A percentile compares a stretch with the other conserved stretches of the same genome.
These are phyloP conservation scores for Mrakia gelida DNA, from an alignment of 768 basidiomycete genomes.

Conservation along the genomic window DNA sequence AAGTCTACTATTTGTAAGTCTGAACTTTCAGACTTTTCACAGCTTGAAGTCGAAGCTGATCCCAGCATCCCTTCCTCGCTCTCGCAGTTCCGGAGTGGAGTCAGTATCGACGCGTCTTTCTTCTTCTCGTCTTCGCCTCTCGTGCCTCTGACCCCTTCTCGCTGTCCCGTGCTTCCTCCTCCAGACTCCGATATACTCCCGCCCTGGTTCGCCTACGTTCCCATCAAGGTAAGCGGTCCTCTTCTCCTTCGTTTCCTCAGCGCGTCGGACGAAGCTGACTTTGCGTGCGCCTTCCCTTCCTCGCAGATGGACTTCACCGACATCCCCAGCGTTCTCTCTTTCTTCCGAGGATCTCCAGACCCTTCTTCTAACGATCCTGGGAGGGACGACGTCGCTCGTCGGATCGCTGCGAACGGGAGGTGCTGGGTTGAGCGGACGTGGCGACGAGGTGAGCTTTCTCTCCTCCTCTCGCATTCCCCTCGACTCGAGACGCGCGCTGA, in stretches of 20 bases:
- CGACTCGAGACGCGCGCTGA: neutral
- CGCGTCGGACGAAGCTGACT: too few species aligned
- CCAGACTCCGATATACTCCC: conserved; percentile 23
- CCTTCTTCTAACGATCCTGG: neutral
- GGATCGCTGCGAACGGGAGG: neutral
- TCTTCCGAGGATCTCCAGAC: conserved; percentile 2
- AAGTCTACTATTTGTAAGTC: conserved; percentile 27
- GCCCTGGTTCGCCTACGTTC: conserved; percentile 25
- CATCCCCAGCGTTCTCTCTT: conserved; percentile 14
- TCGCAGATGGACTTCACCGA: conserved; percentile 25
- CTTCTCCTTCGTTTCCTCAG: too few species aligned
- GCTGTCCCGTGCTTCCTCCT: too few species aligned
- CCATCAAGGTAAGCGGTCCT: neutral
- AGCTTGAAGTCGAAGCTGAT: neutral
- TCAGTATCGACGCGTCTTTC: neutral
- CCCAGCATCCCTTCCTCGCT: too few species aligned
- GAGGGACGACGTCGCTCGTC: neutral
- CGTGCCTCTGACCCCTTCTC: neutral
- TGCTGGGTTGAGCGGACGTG: conserved; percentile 16
- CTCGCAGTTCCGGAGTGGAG: conserved; percentile 24
- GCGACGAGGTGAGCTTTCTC: neutral
- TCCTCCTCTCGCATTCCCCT: neutral
- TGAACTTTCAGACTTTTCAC: too few species aligned
- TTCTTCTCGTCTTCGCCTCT: neutral
- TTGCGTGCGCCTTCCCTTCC: too few species aligned